Percentiles rank a stretch among this genome's conserved stretches.
phyloP scores from a whole-genome alignment of 2,329 filamentous ascomycete species.

The Fusarium anguioides region DNA sequence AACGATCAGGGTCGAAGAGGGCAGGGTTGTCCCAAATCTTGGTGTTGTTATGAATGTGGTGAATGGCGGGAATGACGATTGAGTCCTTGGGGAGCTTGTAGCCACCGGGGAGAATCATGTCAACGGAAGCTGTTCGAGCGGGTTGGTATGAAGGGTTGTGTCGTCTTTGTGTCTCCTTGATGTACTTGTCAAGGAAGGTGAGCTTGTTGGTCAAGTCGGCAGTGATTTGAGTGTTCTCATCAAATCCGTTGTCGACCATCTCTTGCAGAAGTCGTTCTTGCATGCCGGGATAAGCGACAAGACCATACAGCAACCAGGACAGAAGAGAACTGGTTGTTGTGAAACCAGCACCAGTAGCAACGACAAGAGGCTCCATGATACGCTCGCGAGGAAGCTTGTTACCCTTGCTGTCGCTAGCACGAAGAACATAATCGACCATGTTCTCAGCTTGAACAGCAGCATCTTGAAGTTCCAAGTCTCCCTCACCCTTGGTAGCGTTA shows the following conservation, averaged over 20 bases:
- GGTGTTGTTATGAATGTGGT: slow-evolving; percentile 65
- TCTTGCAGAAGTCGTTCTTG: slow-evolving; percentile 69
- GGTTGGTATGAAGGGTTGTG: slow-evolving; percentile 73
- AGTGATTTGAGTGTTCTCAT: slow-evolving; percentile 57
- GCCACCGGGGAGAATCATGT: slow-evolving; percentile 68
- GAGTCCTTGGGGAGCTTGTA: slow-evolving; percentile 64
- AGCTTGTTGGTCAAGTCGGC: slow-evolving; percentile 61
- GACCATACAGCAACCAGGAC: slow-evolving; percentile 67
- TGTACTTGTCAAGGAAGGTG: slow-evolving; percentile 64
- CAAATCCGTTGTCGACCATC: slow-evolving; percentile 61
- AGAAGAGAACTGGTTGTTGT: slow-evolving; percentile 69
- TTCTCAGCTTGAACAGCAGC: slow-evolving; percentile 62
- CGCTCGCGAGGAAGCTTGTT: slow-evolving; percentile 60
- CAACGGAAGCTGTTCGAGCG: slow-evolving; percentile 65
- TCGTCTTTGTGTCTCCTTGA: slow-evolving; percentile 70
- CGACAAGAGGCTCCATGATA: slow-evolving; percentile 54
- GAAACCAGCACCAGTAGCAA: slow-evolving; percentile 68
- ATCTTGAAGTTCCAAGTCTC: slow-evolving; percentile 58
- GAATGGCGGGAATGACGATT: slow-evolving; percentile 65
- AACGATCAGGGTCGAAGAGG: slow-evolving; percentile 69
- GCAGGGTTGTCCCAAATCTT: slow-evolving; percentile 67
- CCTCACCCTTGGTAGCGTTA: slow-evolving; percentile 51
- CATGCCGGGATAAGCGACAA: slow-evolving; percentile 64
- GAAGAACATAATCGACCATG: slow-evolving; percentile 61
- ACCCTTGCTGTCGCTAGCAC: slow-evolving; percentile 65